Percentiles rank a stretch among this genome's conserved stretches.
Conservation (phyloP, 257 asterid genomes). For the Solanum pimpinellifolium region DNA sequence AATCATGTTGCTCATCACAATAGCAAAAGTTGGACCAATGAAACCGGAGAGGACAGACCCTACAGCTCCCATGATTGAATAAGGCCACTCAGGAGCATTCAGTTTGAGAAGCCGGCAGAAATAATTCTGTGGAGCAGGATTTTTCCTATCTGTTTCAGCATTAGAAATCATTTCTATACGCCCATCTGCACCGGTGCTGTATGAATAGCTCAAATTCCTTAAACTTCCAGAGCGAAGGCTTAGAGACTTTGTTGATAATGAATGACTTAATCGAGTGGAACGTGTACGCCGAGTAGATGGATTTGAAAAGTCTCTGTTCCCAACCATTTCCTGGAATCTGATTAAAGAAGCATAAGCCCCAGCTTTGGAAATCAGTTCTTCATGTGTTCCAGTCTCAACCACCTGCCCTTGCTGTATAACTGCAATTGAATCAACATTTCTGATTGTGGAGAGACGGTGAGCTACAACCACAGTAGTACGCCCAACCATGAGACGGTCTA, state of each 20-base stretch:
- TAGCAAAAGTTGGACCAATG: slow-evolving; percentile 88
- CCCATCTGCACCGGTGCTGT: slow-evolving; percentile 97
- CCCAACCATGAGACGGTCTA: slow-evolving; percentile 87
- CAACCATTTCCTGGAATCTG: slow-evolving; percentile 87
- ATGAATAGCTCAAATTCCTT: slow-evolving; percentile 78
- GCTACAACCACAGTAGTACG: slow-evolving; percentile 91
- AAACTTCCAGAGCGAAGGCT: slow-evolving; percentile 97
- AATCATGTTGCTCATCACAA: slow-evolving; percentile 93
- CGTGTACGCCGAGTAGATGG: slow-evolving; percentile 86
- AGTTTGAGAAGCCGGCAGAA: slow-evolving; percentile 75
- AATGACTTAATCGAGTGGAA: slow-evolving; percentile 79
- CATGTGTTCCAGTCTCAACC: slow-evolving; percentile 92
- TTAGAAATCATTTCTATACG: slow-evolving; percentile 93
- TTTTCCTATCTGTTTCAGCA: slow-evolving; percentile 82
- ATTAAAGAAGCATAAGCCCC: slow-evolving; percentile 85
- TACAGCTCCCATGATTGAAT: slow-evolving; percentile 82
- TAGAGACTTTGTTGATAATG: slow-evolving; percentile 81
- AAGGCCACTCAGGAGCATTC: slow-evolving; percentile 98
- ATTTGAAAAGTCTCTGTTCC: slow-evolving; percentile 68
- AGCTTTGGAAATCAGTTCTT: slow-evolving; percentile 70
- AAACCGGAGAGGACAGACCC: slow-evolving; percentile 94
- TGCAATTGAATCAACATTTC: slow-evolving; percentile 83
- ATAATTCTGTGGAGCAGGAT: slow-evolving; percentile 77
- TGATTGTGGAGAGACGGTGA: slow-evolving; percentile 85
- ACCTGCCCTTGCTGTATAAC: slow-evolving; percentile 94